Conservation (phyloP, 352 stramenopile genomes). For the Phytophthora meadii region DNA sequence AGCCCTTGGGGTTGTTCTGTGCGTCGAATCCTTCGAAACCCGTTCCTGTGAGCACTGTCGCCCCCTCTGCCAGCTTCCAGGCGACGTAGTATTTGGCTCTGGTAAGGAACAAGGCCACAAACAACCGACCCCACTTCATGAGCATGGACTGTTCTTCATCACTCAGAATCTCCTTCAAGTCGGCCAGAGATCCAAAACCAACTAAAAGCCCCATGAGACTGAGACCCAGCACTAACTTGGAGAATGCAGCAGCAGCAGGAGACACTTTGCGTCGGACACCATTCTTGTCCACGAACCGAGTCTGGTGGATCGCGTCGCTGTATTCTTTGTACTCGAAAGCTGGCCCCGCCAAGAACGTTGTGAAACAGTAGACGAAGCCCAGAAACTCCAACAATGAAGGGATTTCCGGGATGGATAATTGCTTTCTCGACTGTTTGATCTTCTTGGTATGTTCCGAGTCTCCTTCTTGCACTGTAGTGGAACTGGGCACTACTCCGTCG, state of each 20-base stretch:
- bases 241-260: slow-evolving; percentile 39
- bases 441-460: slow-evolving; percentile 37
- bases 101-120: slow-evolving; percentile 89
- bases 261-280: slow-evolving; percentile 46
- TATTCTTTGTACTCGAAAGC: slow-evolving; percentile 97
- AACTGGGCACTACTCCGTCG: slow-evolving; percentile 77
- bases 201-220: slow-evolving; percentile 63
- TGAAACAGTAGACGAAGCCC: slow-evolving; percentile 97
- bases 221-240: slow-evolving; percentile 62
- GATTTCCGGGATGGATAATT: slow-evolving; percentile 74
- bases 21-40: slow-evolving; percentile 96
- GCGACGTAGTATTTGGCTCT: slow-evolving; percentile 97
- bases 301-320: slow-evolving; percentile 65
- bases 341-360: slow-evolving; percentile 94
- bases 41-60: slow-evolving; percentile 77
- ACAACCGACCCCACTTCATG: slow-evolving; percentile 79
- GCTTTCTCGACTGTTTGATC: slow-evolving; percentile 44
- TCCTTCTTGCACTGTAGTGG: slow-evolving; percentile 25
- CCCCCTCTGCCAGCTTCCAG: slow-evolving; percentile 92
- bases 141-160: slow-evolving; percentile 50
- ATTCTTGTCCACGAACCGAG: slow-evolving; percentile 50
- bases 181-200: slow-evolving; percentile 36
- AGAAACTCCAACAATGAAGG: slow-evolving; percentile 95
- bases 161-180: slow-evolving; percentile 38
- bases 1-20: slow-evolving; percentile 87